These are phyloP conservation scores for Neofusicoccum sp. DNA, from an alignment of 2,329 filamentous ascomycete species.

Conservation along the genomic window DNA sequence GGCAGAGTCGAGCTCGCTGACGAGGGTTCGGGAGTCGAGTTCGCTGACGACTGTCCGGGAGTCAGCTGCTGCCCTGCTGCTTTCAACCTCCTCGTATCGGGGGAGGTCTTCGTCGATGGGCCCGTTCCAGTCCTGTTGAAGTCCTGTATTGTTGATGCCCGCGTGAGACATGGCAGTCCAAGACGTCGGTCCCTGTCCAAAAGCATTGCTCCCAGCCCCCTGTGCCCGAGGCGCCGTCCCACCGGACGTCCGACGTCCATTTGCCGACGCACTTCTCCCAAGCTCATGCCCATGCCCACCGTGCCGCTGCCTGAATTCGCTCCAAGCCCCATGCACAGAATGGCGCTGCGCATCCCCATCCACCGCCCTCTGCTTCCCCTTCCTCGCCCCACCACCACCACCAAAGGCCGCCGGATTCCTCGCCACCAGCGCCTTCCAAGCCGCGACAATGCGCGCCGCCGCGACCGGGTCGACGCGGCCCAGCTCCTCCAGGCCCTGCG, in stretches of 20 bases:
- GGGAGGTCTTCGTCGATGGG: not conserved
- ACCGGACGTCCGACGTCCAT: not conserved
- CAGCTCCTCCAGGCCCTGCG: slow-evolving; percentile 25
- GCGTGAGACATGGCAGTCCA: not conserved
- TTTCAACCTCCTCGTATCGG: not conserved
- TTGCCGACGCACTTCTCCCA: too few species aligned
- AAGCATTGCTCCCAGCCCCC: not conserved
- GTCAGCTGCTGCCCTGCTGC: not conserved
- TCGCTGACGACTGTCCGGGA: too few species aligned
- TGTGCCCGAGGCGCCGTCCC: not conserved
- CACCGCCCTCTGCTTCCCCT: not conserved
- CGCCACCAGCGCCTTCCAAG: not conserved
- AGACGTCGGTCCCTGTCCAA: too few species aligned
- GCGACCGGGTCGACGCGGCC: too few species aligned
- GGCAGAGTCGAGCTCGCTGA: not conserved
- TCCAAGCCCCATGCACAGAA: not conserved
- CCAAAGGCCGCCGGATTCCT: not conserved
- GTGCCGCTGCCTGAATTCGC: not conserved
- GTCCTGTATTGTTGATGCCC: not conserved
- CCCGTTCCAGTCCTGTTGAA: not conserved
- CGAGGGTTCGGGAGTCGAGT: not conserved
- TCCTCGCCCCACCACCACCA: too few species aligned
- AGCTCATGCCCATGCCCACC: not conserved
- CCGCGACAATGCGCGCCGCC: not conserved
- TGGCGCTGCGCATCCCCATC: not conserved